Base-by-base conservation (phyloP, 225 moss, liverwort and hornwort genomes). In the Climacium dendroides region DNA sequence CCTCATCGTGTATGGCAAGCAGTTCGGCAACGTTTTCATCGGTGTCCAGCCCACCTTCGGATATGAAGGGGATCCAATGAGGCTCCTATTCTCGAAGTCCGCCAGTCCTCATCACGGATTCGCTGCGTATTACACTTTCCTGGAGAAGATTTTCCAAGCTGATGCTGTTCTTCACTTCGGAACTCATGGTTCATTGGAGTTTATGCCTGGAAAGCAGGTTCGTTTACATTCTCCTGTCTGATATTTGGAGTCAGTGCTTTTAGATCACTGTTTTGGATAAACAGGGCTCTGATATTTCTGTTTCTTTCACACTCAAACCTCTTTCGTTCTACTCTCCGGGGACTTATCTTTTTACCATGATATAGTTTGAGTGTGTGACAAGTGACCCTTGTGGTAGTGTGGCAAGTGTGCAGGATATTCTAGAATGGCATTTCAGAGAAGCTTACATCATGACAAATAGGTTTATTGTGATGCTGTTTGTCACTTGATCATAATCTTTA, bases 71-170 rank as follows among this genome's bases (percentile, higher is more conserved):
- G 98, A 99, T 90, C 98, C 98, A 26, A 99, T 99, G 98, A 94
- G 98, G 43, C 94, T 99, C 80, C 92, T 99, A 9, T 99, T 99
- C 85, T 96, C 98, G 34, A 99, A 96, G 83, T 99, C 98, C 43
- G 98, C 98, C 47, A 99, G 98, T 71, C 98, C 98, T 81, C 98
- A 99, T 78, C 98, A 99, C 78, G 98, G 98, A 41, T 99, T 99
- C 55, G 98, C 98, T n/a, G 98, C 98, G 18, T 99, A 97, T 81
- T 99, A 99, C 91, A 97, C 96, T 22, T 99, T 88, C 50, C 58
- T 99, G 53, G 98, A 99, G 78, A 97, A 96, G 80, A 91, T 97
- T 64, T 99, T 99, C 67, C 87, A 93, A 72, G 98, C 98, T 2
- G 96, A 99, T 79, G 98, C 98, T 53, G 98, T 99, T 12, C 90